Base-by-base conservation (phyloP, 2,329 filamentous ascomycete species). In the Colletotrichum camelliae region DNA sequence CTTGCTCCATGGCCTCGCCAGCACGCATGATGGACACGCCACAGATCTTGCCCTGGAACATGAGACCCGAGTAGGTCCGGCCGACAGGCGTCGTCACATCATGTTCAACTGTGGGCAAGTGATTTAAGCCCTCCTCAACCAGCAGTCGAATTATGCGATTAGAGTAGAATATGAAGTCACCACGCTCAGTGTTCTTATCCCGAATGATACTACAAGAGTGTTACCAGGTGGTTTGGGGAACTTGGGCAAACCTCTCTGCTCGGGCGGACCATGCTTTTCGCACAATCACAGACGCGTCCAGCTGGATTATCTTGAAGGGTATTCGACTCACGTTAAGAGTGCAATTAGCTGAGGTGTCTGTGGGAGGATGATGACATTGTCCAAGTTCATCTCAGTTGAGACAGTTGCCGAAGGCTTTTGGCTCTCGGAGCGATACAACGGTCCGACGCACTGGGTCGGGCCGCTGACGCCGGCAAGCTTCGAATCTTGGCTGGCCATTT, bases 131-230 rank as follows among this genome's bases (percentile, higher is more conserved):
- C 86, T 99, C 97, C 86, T 99, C 97, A 55, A 99, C 97, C 8
- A 99, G 91, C 57, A 99, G 90, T 37, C 97, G 95, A 84, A 98
- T 98, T 84, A 99, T 98, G 76, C 97, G 93, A 87, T 99, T 99
- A 58, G 96, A 98, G 88, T 98, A 98, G 87, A 99, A 99, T 83
- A 99, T 98, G 85, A 99, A 99, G 85, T 99, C 97, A 77, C 96
- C 97, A 75, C 97, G 94, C 72, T 94, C 92, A 7, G 97, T 99
- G 79, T 94, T 91, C 85, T 94, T 95, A 85, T 98, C 96, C 80
- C 97, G 94, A 83, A 99, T 98, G 91, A 98, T 98, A 77, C 96
- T 98, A 81, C 78, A 65, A 52, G 12, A 69, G 60, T 70, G 74
- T 76, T 31, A 78, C 74, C 69, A 72, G 55, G 70, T 77, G 10